phyloP scores from a whole-genome alignment of 306 rosid genomes.

The Dryas octopetala region DNA sequence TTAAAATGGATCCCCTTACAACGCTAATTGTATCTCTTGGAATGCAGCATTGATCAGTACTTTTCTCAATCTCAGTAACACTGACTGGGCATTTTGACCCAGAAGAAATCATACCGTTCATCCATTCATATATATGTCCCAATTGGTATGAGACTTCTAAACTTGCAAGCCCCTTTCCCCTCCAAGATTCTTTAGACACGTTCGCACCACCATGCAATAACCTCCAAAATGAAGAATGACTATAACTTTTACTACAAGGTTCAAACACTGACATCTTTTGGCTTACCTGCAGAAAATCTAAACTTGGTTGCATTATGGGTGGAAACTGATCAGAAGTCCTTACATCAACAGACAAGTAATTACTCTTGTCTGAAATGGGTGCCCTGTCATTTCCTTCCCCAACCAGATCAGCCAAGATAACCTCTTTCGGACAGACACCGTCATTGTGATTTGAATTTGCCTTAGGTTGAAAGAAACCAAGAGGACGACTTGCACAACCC shows the following conservation, averaged over 20 bases:
- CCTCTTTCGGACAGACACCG: constrained; percentile 32
- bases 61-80: constrained; percentile 36
- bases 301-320: constrained; percentile 29
- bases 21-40: constrained; percentile 1
- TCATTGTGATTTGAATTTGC: constrained; percentile 33
- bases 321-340: constrained; percentile 29
- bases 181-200: constrained; percentile 34
- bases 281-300: constrained; percentile 42
- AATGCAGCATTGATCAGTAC: constrained; percentile 23
- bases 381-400: constrained; percentile 37
- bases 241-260: constrained; percentile 36
- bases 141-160: constrained; percentile 41
- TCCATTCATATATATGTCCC: constrained; percentile 50
- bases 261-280: constrained; percentile 48
- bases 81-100: constrained; percentile 26
- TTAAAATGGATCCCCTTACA: constrained; percentile 31
- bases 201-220: constrained; percentile 25
- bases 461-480: constrained; percentile 42
- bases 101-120: constrained; percentile 33
- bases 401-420: constrained; percentile 30
- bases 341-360: constrained; percentile 30
- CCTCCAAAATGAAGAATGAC: constrained; percentile 49
- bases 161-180: constrained; percentile 39
- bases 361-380: constrained; percentile 32
- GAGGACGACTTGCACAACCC: constrained; percentile 68